Evolutionary conservation across 352 stramenopile genomes (phyloP).

Genomic region (Phytophthora pseudosyringae): DNA sequence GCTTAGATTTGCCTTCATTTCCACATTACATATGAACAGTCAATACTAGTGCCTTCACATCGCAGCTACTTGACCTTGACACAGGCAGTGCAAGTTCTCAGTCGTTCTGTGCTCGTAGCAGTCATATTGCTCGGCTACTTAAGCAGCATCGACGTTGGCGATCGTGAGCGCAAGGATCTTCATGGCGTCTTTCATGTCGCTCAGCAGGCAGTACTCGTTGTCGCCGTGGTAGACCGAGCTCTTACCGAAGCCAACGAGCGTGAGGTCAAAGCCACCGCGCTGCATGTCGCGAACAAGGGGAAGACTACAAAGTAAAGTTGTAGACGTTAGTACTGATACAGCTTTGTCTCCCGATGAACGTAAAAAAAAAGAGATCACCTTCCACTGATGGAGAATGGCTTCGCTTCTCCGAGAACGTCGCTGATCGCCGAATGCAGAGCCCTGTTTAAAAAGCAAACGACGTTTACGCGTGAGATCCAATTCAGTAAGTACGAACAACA

Average conservation of each 20-base stretch:
- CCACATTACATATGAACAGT: conserved; percentile 25
- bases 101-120: neutral
- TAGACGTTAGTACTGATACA: conserved; percentile 11
- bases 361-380: conserved; percentile 33
- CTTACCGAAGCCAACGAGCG: conserved; percentile 80
- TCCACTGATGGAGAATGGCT: conserved; percentile 93
- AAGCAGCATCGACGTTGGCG: conserved; percentile 63
- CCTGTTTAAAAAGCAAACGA: conserved; percentile 24
- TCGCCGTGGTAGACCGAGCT: conserved; percentile 92
- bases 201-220: conserved; percentile 92
- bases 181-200: conserved; percentile 86
- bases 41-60: conserved; percentile 18
- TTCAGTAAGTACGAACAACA: neutral
- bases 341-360: too few species aligned
- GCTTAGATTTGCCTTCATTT: conserved; percentile 29
- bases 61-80: conserved; percentile 20
- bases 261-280: conserved; percentile 76
- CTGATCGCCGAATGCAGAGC: conserved; percentile 81
- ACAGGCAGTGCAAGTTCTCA: neutral
- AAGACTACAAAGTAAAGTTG: conserved; percentile 36
- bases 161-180: conserved; percentile 89
- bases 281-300: conserved; percentile 82
- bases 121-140: conserved; percentile 9
- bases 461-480: neutral
- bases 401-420: conserved; percentile 77